Evolutionary conservation across 2,329 filamentous ascomycete species (phyloP), one percentile per base, ranked within the genome.

Genomic region (Fusarium musae): DNA sequence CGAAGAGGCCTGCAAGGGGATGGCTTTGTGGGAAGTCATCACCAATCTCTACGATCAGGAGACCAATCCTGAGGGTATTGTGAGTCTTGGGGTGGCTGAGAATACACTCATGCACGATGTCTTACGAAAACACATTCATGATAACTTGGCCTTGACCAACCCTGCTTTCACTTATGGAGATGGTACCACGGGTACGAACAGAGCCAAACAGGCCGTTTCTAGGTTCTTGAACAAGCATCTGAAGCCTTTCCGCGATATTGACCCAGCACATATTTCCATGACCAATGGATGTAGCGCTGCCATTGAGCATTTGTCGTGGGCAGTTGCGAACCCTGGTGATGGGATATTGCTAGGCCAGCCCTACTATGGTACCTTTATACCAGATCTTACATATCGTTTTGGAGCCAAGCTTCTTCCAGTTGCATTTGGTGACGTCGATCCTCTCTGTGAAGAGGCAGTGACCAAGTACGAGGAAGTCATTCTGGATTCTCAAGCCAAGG

Each of bases 41-140:
- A 75, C 78, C 12, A 81, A 88, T 68, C 76, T 83, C 10, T 89
- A 83, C 80, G 72, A 86, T 59, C 81, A 83, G 1, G 53, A 74
- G 7, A 72, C 77, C 7, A 86, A 86, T 58, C 83, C 84, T 0
- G 71, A 78, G 19, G 87, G 87, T 32, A 87, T 84, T 66, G 78
- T 88, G 37, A 87, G 84, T 64, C 81, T 89, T 1, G 87, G 86
- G 2, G 80, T 88, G 3, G 87, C 87, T 10, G 87, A 89, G 75
- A 88, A 89, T 73, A 77, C 79, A 2, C 82, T 89, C 46, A 87
- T 88, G 86, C 86, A 88, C 62, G 74, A 82, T 23, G 74, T 80
- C 6, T 80, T 88, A 6, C 76, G 82, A 4, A 73, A 83, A 26
- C 85, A 84, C 64, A 79, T 84, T 36, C 83, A 85, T 72, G 71